phyloP scores from a whole-genome alignment of 306 rosid genomes.

The Albizia julibrissin region DNA sequence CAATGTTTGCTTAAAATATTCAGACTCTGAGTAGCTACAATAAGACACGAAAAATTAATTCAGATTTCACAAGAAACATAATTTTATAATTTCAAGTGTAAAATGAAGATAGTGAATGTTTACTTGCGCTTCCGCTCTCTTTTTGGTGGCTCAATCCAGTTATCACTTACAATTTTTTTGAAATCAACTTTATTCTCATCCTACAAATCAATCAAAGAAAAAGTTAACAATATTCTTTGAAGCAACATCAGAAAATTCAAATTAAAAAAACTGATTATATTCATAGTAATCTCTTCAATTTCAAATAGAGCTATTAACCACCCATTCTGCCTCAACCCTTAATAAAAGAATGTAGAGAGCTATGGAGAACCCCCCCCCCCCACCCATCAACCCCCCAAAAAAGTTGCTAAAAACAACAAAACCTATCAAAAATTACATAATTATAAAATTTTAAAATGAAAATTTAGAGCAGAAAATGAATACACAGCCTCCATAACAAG shows the following conservation, averaged over 20 bases:
- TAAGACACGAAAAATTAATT: conserved; percentile 7
- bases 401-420: background rate
- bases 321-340: background rate
- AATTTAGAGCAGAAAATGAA: background rate
- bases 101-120: background rate
- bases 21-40: conserved; percentile 89
- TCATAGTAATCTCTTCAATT: background rate
- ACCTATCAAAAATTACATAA: background rate
- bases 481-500: background rate
- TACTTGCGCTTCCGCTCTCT: conserved; percentile 99
- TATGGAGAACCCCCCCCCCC: background rate
- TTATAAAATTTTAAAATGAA: background rate
- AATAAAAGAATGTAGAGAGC: background rate
- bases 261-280: background rate
- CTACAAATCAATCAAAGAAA: conserved; percentile 39
- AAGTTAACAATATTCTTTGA: background rate
- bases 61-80: conserved; percentile 5
- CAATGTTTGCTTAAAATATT: conserved; percentile 97
- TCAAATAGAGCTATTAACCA: background rate
- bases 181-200: conserved; percentile 90
- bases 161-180: conserved; percentile 95
- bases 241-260: conserved; percentile 21
- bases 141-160: conserved; percentile 98
- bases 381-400: background rate
- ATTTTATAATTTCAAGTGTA: conserved; percentile 6